phyloP scores from a whole-genome alignment of 2,329 filamentous ascomycete species.

The Colletotrichum godetiae region DNA sequence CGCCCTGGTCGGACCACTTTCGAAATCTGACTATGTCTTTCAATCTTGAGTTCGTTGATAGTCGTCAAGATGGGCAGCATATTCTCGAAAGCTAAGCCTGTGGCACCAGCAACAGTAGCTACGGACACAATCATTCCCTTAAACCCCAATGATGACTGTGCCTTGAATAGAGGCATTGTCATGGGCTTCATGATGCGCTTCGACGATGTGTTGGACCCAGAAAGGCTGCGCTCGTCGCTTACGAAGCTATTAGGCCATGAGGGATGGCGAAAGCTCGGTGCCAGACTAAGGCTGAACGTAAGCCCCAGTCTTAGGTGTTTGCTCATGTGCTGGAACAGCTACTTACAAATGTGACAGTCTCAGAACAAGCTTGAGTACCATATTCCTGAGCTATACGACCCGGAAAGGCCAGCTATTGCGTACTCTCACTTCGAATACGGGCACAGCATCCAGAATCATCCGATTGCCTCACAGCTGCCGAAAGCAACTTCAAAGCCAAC shows the following conservation, averaged over 20 bases:
- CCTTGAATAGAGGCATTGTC: conserved; percentile 38
- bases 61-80: neutral
- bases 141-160: conserved; percentile 44
- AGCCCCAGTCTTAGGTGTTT: neutral
- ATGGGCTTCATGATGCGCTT: conserved; percentile 45
- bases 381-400: neutral
- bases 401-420: neutral
- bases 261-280: conserved; percentile 42
- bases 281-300: conserved; percentile 39
- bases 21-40: neutral
- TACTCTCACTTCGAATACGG: neutral
- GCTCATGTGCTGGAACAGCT: neutral
- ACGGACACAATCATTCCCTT: conserved; percentile 44
- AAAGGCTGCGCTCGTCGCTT: conserved; percentile 36
- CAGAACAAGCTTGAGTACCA: neutral
- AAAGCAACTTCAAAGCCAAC: conserved; percentile 8
- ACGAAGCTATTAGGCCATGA: conserved; percentile 34
- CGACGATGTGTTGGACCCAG: conserved; percentile 42
- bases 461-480: neutral
- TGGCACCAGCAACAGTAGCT: neutral
- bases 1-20: neutral
- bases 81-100: neutral
- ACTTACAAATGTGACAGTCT: neutral
- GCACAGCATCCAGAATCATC: neutral
- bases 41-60: neutral